Conservation (phyloP, 2,329 filamentous ascomycete species). For the Colletotrichum sp. region DNA sequence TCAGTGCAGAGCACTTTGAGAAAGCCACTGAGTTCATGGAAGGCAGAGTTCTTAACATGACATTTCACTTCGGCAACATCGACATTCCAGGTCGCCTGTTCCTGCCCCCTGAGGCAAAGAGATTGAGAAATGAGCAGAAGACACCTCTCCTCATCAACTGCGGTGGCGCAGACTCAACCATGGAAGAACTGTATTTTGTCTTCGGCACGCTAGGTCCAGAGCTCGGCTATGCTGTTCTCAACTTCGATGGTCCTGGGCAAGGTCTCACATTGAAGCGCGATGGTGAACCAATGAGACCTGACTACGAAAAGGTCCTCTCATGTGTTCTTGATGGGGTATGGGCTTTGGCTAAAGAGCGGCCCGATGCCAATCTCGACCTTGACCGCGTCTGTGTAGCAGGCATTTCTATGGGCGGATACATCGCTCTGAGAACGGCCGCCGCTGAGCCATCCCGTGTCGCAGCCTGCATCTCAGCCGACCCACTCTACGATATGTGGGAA, state of each 20-base stretch:
- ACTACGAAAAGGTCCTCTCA: conserved; percentile 40
- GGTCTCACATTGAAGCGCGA: conserved; percentile 37
- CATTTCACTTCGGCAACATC: conserved; percentile 35
- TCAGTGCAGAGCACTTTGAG: conserved; percentile 26
- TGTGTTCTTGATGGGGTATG: conserved; percentile 36
- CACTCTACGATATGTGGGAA: conserved; percentile 38
- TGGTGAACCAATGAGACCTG: conserved; percentile 34
- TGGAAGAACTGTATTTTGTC: conserved; percentile 47
- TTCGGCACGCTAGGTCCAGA: conserved; percentile 26
- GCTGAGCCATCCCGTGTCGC: conserved; percentile 44
- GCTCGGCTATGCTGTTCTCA: conserved; percentile 47
- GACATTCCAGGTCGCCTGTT: conserved; percentile 41
- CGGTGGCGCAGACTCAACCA: conserved; percentile 39
- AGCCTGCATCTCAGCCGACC: conserved; percentile 45
- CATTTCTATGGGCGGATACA: conserved; percentile 47
- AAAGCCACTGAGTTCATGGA: conserved; percentile 21
- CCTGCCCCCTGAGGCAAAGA: conserved; percentile 30
- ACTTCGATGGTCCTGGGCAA: conserved; percentile 52
- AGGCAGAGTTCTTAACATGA: conserved; percentile 29
- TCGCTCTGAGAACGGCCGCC: conserved; percentile 16
- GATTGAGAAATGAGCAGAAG: conserved; percentile 26
- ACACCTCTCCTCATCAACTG: conserved; percentile 37
- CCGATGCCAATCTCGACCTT: conserved; percentile 38
- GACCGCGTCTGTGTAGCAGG: conserved; percentile 41
- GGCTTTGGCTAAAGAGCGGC: conserved; percentile 10